Evolutionary conservation across 164 flowering plant species (phyloP).

Genomic region (Tetrastigma voinierianum): DNA sequence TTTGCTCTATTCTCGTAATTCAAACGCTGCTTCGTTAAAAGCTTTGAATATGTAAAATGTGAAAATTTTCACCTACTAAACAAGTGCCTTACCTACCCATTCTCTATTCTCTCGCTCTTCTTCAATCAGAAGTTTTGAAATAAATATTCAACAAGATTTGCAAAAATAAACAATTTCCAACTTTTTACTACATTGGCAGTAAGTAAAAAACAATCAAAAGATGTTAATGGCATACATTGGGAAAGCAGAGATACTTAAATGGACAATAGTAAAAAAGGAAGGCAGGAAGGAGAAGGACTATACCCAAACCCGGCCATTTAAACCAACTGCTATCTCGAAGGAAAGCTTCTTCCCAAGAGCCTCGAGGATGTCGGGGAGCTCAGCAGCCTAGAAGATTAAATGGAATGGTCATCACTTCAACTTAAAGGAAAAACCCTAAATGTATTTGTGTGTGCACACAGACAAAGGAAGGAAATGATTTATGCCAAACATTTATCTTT

Average conservation of each 20-base stretch:
- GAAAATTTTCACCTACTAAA: no score
- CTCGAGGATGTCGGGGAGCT: constrained; percentile 86
- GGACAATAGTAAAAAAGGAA: not conserved
- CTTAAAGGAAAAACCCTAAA: not conserved
- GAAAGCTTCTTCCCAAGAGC: constrained; percentile 86
- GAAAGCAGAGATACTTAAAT: not conserved
- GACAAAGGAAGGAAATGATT: not conserved
- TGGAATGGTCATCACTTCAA: not conserved
- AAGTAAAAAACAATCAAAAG: not conserved
- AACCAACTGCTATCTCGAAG: constrained; percentile 92
- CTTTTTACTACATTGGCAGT: not conserved
- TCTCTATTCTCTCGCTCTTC: no score
- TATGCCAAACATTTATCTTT: no score
- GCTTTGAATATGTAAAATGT: no score
- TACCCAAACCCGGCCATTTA: constrained; percentile 99
- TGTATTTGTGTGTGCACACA: not conserved
- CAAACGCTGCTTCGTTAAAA: no score
- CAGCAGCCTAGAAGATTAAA: constrained; percentile 52
- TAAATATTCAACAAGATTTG: no score
- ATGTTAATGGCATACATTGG: not conserved
- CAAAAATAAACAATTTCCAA: no score
- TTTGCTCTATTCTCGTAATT: no score
- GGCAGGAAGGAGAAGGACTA: no score
- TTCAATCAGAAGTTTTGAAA: no score
- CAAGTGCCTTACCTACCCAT: no score